Base-by-base conservation (phyloP, 208 protist species). In the Wallacemonas sp. region DNA sequence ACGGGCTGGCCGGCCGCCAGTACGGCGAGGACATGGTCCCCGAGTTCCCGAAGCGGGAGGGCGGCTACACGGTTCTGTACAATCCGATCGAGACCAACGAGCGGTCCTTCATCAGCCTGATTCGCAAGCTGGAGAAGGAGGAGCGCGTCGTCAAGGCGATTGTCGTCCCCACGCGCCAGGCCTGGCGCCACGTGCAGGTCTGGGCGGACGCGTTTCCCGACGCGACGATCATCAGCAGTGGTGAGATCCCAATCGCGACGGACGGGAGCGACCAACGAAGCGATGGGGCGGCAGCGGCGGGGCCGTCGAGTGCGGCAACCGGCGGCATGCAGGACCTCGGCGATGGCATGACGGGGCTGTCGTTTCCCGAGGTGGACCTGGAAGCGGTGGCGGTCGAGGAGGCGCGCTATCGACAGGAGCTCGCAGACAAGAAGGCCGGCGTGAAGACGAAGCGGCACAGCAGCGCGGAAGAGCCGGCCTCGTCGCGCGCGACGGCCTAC, bases 131-230 rank as follows among this genome's bases (percentile, higher is more conserved):
- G 22, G 38, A 90, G 54, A 65, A 74, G 31, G 83, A 92, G 71
- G 77, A 85, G 42, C 77, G 81, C 1, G 83, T 90, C 5, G 86
- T 94, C 55, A 73, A 70, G 76, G 76, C 80, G 16, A 89, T 94
- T 70, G 84, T 94, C 29, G 81, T 94, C 48, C 89, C 89, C 16
- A 91, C 86, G 26, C 76, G 82, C 11, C 79, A 84, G 26, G 73
- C 74, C 8, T 92, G 81, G 84, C 81, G 84, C 3, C 72, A 84
- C 29, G 64, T 86, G 36, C 84, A 84, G 66, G 33, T 80, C 16
- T 94, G 89, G 86, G 84, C 82, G 0, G 89, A 94, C 54, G 77
- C 81, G 3, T 94, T 94, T 67, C 89, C 89, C 11, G 83, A 92
- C 45, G 89, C 89, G 12, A 66, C 71, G 12, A 84, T 94, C 63